Percentiles rank a stretch among this genome's conserved stretches.
Conservation (phyloP, 495 filamentous ascomycete genomes). For the Parachaetomium inaequale region DNA sequence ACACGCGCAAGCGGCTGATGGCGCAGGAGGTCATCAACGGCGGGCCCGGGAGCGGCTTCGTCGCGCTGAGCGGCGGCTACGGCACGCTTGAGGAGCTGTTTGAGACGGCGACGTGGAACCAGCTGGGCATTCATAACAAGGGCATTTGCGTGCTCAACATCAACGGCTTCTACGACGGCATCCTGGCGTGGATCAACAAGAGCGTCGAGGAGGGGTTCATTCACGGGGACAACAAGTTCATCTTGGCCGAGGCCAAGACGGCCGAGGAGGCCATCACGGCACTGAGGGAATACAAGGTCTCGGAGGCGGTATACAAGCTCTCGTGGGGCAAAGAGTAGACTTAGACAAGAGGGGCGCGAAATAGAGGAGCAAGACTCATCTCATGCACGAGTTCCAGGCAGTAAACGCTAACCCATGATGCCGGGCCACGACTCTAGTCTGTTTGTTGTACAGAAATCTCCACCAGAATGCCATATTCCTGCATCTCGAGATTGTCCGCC, state of each 20-base stretch:
- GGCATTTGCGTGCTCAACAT: slow-evolving; percentile 81
- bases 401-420: background rate
- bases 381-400: background rate
- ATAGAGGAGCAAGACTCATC: background rate
- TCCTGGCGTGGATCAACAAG: slow-evolving; percentile 76
- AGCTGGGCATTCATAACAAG: slow-evolving; percentile 84
- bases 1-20: slow-evolving; percentile 91
- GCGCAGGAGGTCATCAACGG: slow-evolving; percentile 77
- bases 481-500: background rate
- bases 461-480: background rate
- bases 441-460: background rate
- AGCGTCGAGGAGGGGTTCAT: slow-evolving; percentile 78
- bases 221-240: slow-evolving; percentile 58
- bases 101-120: slow-evolving; percentile 97
- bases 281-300: slow-evolving; percentile 70
- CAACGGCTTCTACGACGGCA: slow-evolving; percentile 85
- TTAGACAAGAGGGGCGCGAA: background rate
- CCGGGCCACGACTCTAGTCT: slow-evolving; percentile 1
- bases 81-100: slow-evolving; percentile 96
- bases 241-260: slow-evolving; percentile 70
- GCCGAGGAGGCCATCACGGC: slow-evolving; percentile 67
- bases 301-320: slow-evolving; percentile 69
- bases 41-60: slow-evolving; percentile 80
- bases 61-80: slow-evolving; percentile 85
- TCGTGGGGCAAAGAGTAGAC: slow-evolving; percentile 70